A percentile compares a stretch with the other conserved stretches of the same genome.
phyloP scores from a whole-genome alignment of 352 stramenopile genomes.

The Aphanomyces invadans region DNA sequence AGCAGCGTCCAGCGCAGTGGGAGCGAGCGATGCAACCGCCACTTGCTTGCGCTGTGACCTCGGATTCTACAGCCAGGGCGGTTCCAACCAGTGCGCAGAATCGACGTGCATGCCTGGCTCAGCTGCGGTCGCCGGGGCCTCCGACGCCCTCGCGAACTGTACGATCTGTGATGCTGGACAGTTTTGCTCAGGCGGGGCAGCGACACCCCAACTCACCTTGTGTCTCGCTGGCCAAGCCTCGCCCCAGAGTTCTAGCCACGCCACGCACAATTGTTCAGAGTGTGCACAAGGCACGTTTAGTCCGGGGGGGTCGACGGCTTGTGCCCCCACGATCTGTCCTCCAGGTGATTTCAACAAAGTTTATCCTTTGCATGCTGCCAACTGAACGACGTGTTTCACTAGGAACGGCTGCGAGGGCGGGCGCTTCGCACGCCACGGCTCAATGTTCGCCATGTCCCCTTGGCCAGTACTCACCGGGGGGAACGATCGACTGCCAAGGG shows the following conservation, averaged over 20 bases:
- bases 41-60: not conserved
- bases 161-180: not conserved
- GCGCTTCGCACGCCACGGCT: not conserved
- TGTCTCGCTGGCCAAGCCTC: constrained; percentile 1
- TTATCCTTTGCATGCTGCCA: too few relatives aligned
- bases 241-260: not conserved
- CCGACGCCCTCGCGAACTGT: constrained; percentile 1
- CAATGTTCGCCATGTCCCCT: not conserved
- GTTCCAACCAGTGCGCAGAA: not conserved
- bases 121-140: not conserved
- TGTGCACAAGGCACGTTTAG: constrained; percentile 17
- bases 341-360: not conserved
- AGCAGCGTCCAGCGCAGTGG: not conserved
- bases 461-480: not conserved
- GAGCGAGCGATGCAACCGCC: not conserved
- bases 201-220: not conserved
- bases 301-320: not conserved
- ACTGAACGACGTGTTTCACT: too few relatives aligned
- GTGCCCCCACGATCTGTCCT: constrained; percentile 1
- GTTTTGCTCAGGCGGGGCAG: constrained; percentile 1
- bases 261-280: not conserved
- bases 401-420: not conserved
- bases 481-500: not conserved
- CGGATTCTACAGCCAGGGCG: not conserved
- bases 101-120: not conserved